A percentile compares a stretch with the other conserved stretches of the same genome.
These are phyloP conservation scores for Anthracocystis walkeri DNA, from an alignment of 1,284 basidiomycete species.

Conservation along the genomic window DNA sequence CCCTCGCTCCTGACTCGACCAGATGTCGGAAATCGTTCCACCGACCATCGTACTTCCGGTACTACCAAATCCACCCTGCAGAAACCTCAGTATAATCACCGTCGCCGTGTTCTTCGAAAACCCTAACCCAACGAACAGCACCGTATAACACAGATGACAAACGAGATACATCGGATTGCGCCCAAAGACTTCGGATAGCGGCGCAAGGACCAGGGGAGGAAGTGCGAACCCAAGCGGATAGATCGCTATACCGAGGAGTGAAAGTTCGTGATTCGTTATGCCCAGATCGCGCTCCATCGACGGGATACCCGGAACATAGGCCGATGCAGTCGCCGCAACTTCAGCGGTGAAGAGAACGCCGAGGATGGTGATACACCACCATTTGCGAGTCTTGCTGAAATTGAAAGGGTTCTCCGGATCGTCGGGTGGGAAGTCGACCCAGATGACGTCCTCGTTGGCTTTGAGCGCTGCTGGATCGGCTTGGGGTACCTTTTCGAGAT, in stretches of 20 bases:
- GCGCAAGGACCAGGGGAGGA: slow-evolving; percentile 76
- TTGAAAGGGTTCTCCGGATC: slow-evolving; percentile 75
- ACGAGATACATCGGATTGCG: slow-evolving; percentile 78
- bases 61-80: slow-evolving; percentile 77
- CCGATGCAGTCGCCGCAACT: slow-evolving; percentile 72
- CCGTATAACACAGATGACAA: slow-evolving; percentile 73
- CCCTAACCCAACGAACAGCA: slow-evolving; percentile 56
- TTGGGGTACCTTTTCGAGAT: slow-evolving; percentile 39
- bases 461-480: slow-evolving; percentile 11
- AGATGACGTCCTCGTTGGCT: slow-evolving; percentile 61
- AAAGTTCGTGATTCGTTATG: slow-evolving; percentile 75
- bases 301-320: slow-evolving; percentile 75
- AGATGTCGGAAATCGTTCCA: slow-evolving; percentile 75
- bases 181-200: slow-evolving; percentile 83
- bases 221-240: slow-evolving; percentile 76
- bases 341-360: slow-evolving; percentile 74
- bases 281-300: slow-evolving; percentile 78
- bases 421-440: slow-evolving; percentile 74
- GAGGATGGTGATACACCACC: slow-evolving; percentile 76
- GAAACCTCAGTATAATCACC: slow-evolving; percentile 77
- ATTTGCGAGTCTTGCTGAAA: slow-evolving; percentile 74
- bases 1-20: slow-evolving; percentile 71
- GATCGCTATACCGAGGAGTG: slow-evolving; percentile 74
- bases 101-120: slow-evolving; percentile 77
- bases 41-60: slow-evolving; percentile 80